Conservation (phyloP, 768 basidiomycete species). For the Xerocomellus intermedius region DNA sequence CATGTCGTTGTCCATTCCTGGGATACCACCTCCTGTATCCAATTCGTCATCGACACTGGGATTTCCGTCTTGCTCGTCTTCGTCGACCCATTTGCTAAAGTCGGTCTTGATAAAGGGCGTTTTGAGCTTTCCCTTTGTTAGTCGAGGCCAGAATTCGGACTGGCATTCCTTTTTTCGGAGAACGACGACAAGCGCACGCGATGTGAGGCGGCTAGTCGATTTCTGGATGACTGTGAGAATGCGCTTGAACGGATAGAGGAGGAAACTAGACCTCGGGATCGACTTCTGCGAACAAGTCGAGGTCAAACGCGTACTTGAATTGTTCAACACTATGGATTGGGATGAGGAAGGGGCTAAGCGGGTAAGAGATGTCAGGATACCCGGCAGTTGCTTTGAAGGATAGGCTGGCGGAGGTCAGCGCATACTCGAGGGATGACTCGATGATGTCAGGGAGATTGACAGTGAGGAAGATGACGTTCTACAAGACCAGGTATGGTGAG, state of each 20-base stretch:
- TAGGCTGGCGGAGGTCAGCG: slow-evolving; percentile 54
- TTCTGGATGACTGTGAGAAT: slow-evolving; percentile 12
- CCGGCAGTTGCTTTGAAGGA: slow-evolving; percentile 65
- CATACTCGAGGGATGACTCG: slow-evolving; percentile 54
- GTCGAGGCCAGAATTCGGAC: slow-evolving; percentile 86
- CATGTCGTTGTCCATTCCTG: slow-evolving; percentile 44
- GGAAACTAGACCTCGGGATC: slow-evolving; percentile 59
- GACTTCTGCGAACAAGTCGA: slow-evolving; percentile 76
- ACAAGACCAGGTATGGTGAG: slow-evolving; percentile 3
- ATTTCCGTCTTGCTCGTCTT: slow-evolving; percentile 88
- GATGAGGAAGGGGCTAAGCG: slow-evolving; percentile 3
- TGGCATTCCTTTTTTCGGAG: slow-evolving; percentile 79
- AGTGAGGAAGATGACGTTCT: slow-evolving; percentile 89
- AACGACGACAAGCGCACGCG: slow-evolving; percentile 63
- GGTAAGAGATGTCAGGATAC: slow-evolving; percentile 39
- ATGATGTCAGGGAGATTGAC: slow-evolving; percentile 78
- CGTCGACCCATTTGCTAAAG: slow-evolving; percentile 94
- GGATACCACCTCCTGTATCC: slow-evolving; percentile 32
- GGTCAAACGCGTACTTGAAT: slow-evolving; percentile 69
- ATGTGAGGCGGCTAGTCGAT: slow-evolving; percentile 52
- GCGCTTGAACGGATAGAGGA: background rate
- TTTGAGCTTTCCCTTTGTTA: slow-evolving; percentile 85
- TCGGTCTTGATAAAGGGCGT: slow-evolving; percentile 89
- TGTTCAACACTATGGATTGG: slow-evolving; percentile 37
- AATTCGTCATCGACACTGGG: slow-evolving; percentile 39